Evolutionary conservation across 192 early-diverging fungal genomes (phyloP).

Genomic region (Coemansia umbellata): DNA sequence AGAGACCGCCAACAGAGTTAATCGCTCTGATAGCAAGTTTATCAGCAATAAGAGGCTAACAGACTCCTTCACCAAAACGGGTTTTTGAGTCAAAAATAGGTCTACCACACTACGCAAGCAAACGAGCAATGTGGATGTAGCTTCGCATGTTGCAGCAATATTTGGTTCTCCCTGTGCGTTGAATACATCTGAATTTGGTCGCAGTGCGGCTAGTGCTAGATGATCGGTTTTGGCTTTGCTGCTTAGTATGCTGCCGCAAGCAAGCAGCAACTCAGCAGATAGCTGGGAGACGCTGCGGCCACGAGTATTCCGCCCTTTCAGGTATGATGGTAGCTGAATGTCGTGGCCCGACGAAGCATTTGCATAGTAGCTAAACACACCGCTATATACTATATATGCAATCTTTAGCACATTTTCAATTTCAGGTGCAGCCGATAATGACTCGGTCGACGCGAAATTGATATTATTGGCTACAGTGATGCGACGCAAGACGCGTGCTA

Average conservation of each 20-base stretch:
- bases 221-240: background rate
- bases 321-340: constrained; percentile 3
- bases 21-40: background rate
- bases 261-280: constrained; percentile 17
- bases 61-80: constrained; percentile 12
- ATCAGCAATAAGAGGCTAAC: constrained; percentile 4
- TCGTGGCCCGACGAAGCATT: background rate
- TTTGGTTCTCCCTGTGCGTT: background rate
- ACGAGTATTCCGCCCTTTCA: constrained; percentile 3
- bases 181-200: background rate
- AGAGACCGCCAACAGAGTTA: background rate
- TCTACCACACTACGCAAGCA: constrained; percentile 9
- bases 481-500: constrained; percentile 13
- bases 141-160: too few relatives aligned
- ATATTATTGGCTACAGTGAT: background rate
- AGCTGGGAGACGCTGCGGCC: constrained; percentile 20
- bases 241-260: constrained; percentile 12
- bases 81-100: constrained; percentile 10
- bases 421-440: background rate
- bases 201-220: constrained; percentile 10
- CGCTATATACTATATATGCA: constrained; percentile 25
- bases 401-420: constrained; percentile 2
- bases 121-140: background rate
- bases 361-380: constrained; percentile 9
- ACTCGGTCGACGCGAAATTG: background rate